Evolutionary conservation across 331 rosid genomes (phyloP).

Genomic region (Malus hybrid): DNA sequence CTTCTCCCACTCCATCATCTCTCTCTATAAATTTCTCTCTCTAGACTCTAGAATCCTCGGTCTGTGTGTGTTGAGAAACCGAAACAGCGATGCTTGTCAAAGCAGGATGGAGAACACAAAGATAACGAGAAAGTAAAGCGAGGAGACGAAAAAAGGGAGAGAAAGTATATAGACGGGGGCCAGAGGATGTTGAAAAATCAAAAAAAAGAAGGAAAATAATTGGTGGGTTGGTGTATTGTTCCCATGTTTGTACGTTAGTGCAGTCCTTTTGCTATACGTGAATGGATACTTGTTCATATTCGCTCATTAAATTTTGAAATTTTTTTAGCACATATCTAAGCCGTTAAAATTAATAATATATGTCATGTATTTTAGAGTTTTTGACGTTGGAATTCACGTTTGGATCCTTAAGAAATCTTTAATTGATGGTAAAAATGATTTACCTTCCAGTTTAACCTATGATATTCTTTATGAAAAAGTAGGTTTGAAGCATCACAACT

Average conservation of each 20-base stretch:
- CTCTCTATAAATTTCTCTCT: neutral
- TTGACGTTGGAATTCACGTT: neutral
- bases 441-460: neutral
- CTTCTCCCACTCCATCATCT: conserved; percentile 16
- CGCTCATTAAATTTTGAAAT: neutral
- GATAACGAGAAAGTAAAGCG: conserved; percentile 15
- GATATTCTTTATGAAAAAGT: neutral
- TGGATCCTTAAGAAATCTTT: neutral
- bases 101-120: neutral
- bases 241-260: neutral
- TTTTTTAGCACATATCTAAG: too few relatives aligned
- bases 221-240: neutral
- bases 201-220: neutral
- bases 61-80: neutral
- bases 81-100: neutral
- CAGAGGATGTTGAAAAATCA: neutral
- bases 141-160: conserved; percentile 6
- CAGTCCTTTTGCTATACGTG: neutral
- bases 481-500: neutral
- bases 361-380: neutral
- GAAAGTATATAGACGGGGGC: neutral
- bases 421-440: neutral
- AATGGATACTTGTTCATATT: neutral
- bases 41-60: neutral
- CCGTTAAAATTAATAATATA: neutral